These are phyloP conservation scores for Gardenia jasminoides DNA, from an alignment of 257 asterid genomes.

Conservation along the genomic window DNA sequence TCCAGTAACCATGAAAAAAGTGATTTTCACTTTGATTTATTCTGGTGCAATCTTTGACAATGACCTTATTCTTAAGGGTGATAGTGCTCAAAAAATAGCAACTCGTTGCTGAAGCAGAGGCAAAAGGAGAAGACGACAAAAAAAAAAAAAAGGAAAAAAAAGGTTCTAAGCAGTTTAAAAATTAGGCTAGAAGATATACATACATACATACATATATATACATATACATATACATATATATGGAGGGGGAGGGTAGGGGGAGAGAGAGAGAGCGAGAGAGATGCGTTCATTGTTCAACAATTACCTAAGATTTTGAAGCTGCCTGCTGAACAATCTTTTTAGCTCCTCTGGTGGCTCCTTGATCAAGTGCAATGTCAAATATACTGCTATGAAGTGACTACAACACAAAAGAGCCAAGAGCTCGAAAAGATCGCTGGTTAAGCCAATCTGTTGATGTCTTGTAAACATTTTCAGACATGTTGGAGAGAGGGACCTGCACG, in stretches of 20 bases:
- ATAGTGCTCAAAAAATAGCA: no score
- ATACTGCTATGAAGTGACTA: conserved; percentile 35
- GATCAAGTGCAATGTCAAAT: conserved; percentile 27
- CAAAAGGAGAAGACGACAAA: background rate
- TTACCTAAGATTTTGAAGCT: conserved; percentile 37
- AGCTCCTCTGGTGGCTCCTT: conserved; percentile 27
- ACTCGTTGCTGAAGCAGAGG: background rate
- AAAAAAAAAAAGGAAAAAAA: no score
- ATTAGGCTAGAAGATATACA: no score
- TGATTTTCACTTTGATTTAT: background rate
- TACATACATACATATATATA: no score
- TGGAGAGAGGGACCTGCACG: conserved; percentile 37
- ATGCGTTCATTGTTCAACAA: background rate
- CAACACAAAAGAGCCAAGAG: conserved; percentile 32
- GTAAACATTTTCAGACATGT: conserved; percentile 35
- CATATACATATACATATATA: no score
- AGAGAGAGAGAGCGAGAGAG: no score
- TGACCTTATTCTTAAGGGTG: no score
- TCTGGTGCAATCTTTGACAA: background rate
- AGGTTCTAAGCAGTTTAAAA: background rate
- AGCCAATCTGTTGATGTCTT: conserved; percentile 46
- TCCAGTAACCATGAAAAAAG: background rate
- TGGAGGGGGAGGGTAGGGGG: no score
- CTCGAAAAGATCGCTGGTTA: conserved; percentile 32
- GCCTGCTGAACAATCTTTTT: conserved; percentile 29